Conservation (phyloP, 2,329 filamentous ascomycete species). For the Colletotrichum coccodes region DNA sequence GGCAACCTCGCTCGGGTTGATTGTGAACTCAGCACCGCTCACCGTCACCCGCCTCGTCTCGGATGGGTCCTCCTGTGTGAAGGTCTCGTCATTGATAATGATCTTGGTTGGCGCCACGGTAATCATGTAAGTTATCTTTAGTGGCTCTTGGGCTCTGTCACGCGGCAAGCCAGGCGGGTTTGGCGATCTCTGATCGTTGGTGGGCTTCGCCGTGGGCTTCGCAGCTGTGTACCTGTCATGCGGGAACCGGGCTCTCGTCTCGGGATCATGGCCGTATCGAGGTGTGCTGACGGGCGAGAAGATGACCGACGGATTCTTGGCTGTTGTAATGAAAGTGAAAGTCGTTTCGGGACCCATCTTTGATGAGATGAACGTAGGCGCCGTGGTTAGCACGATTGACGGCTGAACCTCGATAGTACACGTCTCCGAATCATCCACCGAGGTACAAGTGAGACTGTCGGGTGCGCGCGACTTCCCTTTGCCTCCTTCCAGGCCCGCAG, state of each 20-base stretch:
- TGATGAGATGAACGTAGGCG: constrained; percentile 32
- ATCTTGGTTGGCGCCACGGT: constrained; percentile 56
- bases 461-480: not conserved
- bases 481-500: not conserved
- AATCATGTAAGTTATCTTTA: constrained; percentile 47
- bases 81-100: constrained; percentile 58
- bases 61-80: constrained; percentile 48
- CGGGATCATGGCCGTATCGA: constrained; percentile 23
- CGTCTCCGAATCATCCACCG: not conserved
- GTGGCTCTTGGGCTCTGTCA: constrained; percentile 10
- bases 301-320: constrained; percentile 65
- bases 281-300: constrained; percentile 37
- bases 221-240: constrained; percentile 9
- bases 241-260: constrained; percentile 16
- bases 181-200: constrained; percentile 1
- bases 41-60: constrained; percentile 55
- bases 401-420: not conserved
- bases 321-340: constrained; percentile 60
- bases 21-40: constrained; percentile 55
- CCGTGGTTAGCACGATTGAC: not conserved
- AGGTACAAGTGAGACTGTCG: not conserved
- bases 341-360: constrained; percentile 36
- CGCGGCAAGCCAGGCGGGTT: not conserved
- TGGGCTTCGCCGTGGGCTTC: not conserved
- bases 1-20: constrained; percentile 56